phyloP scores from a whole-genome alignment of 2,329 filamentous ascomycete species.

The Ascochyta rabiei region DNA sequence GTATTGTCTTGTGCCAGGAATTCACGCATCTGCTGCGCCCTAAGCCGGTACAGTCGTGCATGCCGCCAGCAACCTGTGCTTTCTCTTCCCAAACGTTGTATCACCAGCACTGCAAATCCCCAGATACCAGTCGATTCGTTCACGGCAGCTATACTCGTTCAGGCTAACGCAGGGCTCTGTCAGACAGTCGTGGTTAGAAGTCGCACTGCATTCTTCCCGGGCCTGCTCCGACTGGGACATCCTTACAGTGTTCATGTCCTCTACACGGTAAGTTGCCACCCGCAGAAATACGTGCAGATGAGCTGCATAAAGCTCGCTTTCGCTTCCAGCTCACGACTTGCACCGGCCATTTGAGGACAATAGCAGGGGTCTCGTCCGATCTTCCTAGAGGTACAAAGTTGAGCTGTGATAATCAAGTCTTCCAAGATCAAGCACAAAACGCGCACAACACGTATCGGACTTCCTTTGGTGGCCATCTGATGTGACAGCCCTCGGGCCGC shows the following conservation, averaged over 20 bases:
- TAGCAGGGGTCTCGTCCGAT: neutral
- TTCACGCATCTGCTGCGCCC: neutral
- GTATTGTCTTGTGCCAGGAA: neutral
- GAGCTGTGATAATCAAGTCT: neutral
- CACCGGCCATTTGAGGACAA: neutral
- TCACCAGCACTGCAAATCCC: neutral
- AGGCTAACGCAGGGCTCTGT: neutral
- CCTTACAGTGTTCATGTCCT: neutral
- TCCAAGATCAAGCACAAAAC: neutral
- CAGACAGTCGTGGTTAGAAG: neutral
- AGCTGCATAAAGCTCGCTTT: neutral
- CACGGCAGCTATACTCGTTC: slow-evolving; percentile 4
- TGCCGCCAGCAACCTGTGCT: neutral
- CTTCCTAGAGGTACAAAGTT: neutral
- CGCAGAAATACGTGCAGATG: neutral
- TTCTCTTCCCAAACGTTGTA: neutral
- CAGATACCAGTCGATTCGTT: neutral
- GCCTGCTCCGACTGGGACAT: neutral
- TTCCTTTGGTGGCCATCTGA: neutral
- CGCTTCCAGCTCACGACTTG: neutral
- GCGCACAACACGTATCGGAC: neutral
- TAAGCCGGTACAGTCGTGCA: neutral
- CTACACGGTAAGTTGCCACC: neutral
- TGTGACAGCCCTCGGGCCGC: neutral
- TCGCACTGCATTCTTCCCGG: neutral